phyloP scores from a whole-genome alignment of 148 eudicot genomes.

The Chenopodium album region DNA sequence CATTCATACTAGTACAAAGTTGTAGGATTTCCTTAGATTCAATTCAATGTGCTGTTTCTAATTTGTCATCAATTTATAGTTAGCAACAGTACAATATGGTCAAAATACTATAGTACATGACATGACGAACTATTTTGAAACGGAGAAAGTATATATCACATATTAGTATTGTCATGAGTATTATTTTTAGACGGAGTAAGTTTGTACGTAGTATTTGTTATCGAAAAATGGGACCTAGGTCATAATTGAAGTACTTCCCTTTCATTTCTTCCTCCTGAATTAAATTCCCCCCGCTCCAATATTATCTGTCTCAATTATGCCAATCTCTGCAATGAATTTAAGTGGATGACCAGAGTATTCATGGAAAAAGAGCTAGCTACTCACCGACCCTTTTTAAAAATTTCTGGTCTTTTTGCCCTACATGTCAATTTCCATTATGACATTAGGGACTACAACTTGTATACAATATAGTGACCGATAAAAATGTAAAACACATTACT shows the following conservation, averaged over 20 bases:
- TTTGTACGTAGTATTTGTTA: too few species aligned
- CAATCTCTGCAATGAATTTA: conserved; percentile 14
- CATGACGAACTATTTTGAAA: too few species aligned
- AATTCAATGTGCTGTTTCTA: too few species aligned
- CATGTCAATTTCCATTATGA: conserved; percentile 14
- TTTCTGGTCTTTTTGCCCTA: conserved; percentile 22
- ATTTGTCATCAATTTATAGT: too few species aligned
- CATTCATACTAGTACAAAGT: too few species aligned
- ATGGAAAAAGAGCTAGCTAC: conserved; percentile 5
- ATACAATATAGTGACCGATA: neutral
- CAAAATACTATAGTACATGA: too few species aligned
- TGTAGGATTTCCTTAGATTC: too few species aligned
- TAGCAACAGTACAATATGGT: too few species aligned
- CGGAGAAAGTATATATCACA: too few species aligned
- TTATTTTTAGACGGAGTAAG: too few species aligned
- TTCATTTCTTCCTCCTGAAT: neutral
- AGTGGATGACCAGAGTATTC: conserved; percentile 18
- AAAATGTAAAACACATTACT: too few species aligned
- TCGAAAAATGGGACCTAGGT: neutral
- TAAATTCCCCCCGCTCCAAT: conserved; percentile 18
- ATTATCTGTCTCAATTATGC: conserved; percentile 24
- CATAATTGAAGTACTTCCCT: neutral
- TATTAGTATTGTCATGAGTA: too few species aligned
- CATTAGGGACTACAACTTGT: neutral
- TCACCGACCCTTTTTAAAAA: conserved; percentile 13